Percentiles rank a stretch among this genome's conserved stretches.
phyloP scores from a whole-genome alignment of 176 grass and related monocot genomes.

The Cenchrus purpureus region DNA sequence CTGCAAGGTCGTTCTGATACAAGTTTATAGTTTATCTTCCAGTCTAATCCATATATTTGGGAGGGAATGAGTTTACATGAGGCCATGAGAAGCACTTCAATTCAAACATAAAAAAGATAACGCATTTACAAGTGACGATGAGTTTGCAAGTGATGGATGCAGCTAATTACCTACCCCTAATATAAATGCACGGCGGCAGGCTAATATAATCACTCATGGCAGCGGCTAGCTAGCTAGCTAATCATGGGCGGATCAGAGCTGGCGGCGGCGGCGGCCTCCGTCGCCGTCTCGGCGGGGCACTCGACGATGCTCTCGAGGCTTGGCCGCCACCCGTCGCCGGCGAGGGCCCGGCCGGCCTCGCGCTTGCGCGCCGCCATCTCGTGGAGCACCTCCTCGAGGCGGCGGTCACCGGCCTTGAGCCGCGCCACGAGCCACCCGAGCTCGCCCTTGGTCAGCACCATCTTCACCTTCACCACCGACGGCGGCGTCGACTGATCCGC shows the following conservation, averaged over 20 bases:
- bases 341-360: neutral
- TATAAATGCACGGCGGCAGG: no score
- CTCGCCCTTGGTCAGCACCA: slow-evolving; percentile 72
- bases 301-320: slow-evolving; percentile 74
- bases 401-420: slow-evolving; percentile 60
- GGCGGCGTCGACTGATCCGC: neutral
- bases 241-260: neutral
- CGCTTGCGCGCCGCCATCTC: slow-evolving; percentile 57
- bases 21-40: no score
- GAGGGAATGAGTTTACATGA: no score
- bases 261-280: neutral
- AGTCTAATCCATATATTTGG: no score
- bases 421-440: slow-evolving; percentile 76
- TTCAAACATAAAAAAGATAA: neutral
- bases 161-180: no score
- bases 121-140: neutral
- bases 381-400: slow-evolving; percentile 61
- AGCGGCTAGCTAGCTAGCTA: neutral
- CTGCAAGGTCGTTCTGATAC: no score
- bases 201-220: neutral
- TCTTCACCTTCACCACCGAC: slow-evolving; percentile 65
- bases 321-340: slow-evolving; percentile 51
- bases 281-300: slow-evolving; percentile 39
- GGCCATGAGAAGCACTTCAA: neutral
- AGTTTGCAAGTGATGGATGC: no score